A percentile compares a stretch with the other conserved stretches of the same genome.
Evolutionary conservation across 2,329 filamentous ascomycete genomes (phyloP).

Genomic region (Fusarium ramigenum): DNA sequence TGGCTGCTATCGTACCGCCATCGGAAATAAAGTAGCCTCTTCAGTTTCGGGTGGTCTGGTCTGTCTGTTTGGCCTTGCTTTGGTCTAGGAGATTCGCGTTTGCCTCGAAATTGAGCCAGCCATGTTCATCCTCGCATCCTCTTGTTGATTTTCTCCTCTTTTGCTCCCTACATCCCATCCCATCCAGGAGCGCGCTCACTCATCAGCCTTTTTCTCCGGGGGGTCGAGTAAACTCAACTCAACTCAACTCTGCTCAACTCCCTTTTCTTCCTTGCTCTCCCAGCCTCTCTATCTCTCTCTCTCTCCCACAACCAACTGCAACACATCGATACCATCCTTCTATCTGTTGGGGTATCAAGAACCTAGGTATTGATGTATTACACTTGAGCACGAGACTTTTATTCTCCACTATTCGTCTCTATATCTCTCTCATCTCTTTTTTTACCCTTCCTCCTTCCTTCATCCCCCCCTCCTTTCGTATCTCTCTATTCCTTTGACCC

Average conservation of each 20-base stretch:
- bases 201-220: background rate
- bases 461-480: constrained; percentile 8
- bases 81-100: constrained; percentile 27
- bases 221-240: constrained; percentile 14
- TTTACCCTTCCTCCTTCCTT: background rate
- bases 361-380: constrained; percentile 21
- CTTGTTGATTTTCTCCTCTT: constrained; percentile 21
- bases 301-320: background rate
- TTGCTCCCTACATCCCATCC: constrained; percentile 10
- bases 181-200: background rate
- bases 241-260: constrained; percentile 6
- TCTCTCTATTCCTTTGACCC: constrained; percentile 10
- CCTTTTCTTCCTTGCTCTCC: background rate
- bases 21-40: background rate
- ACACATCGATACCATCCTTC: background rate
- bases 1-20: background rate
- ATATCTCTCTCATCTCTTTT: constrained; percentile 16
- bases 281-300: background rate
- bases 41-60: constrained; percentile 20
- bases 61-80: constrained; percentile 14
- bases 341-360: background rate
- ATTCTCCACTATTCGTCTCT: constrained; percentile 29
- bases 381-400: constrained; percentile 30
- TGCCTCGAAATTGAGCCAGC: constrained; percentile 29
- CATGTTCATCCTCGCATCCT: constrained; percentile 26